Conservation (phyloP, 768 basidiomycete species). For the Pisolithus orientalis region DNA sequence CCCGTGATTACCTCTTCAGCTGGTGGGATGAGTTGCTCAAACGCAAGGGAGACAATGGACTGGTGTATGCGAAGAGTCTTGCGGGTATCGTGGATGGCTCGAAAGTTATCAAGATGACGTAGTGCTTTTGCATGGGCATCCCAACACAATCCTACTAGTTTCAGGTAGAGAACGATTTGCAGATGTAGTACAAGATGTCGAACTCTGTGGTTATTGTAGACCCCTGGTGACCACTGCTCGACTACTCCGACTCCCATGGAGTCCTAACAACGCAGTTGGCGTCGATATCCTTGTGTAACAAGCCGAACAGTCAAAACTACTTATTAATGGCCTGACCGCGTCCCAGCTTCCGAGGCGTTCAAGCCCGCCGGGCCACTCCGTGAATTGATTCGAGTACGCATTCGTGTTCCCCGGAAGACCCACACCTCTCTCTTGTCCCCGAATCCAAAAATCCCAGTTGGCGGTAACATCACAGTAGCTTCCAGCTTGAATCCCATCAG, state of each 20-base stretch:
- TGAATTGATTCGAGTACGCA: conserved; percentile 25
- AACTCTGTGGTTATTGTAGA: too few species aligned
- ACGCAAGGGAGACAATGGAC: conserved; percentile 50
- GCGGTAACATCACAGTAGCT: conserved; percentile 58
- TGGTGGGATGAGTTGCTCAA: conserved; percentile 94
- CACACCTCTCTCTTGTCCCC: conserved; percentile 51
- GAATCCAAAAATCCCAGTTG: conserved; percentile 31
- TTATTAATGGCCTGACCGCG: not conserved
- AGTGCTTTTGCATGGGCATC: not conserved
- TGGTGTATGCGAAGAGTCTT: conserved; percentile 44
- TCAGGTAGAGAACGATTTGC: too few species aligned
- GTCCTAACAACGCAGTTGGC: too few species aligned
- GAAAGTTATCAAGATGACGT: conserved; percentile 66
- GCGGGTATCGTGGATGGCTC: conserved; percentile 62
- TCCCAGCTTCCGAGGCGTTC: not conserved
- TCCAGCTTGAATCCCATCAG: conserved; percentile 56
- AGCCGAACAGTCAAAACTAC: too few species aligned
- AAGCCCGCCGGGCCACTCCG: conserved; percentile 15
- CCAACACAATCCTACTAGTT: too few species aligned
- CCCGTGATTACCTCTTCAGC: conserved; percentile 91
- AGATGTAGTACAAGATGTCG: too few species aligned
- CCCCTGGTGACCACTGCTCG: too few species aligned
- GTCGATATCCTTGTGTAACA: too few species aligned
- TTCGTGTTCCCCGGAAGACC: conserved; percentile 48
- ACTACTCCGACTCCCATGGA: too few species aligned